Percentiles rank a stretch among this genome's conserved stretches.
These are phyloP conservation scores for Beta vulgaris DNA, from an alignment of 148 eudicot genomes.

Conservation along the genomic window DNA sequence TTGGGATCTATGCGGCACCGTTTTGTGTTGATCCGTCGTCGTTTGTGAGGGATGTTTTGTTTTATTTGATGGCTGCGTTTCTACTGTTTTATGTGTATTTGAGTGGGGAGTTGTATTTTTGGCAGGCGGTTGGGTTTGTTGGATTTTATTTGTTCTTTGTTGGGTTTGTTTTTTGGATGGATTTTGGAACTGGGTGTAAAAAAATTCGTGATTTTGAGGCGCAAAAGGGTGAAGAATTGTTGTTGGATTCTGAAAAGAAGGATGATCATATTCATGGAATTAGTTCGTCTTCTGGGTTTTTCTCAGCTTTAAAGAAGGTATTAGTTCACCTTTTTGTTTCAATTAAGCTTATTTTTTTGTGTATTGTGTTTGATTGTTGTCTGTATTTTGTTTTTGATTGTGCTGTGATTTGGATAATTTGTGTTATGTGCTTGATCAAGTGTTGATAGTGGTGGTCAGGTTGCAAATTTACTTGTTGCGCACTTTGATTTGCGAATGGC, in stretches of 20 bases:
- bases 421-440: constrained; percentile 1
- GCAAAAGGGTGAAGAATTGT: constrained; percentile 13
- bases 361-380: neutral
- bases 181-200: constrained; percentile 50
- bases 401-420: neutral
- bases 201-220: constrained; percentile 33
- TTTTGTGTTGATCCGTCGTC: constrained; percentile 63
- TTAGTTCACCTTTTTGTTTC: neutral
- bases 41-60: constrained; percentile 79
- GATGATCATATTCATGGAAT: constrained; percentile 27
- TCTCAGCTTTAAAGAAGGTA: constrained; percentile 49
- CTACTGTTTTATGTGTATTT: constrained; percentile 79
- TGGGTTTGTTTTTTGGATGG: constrained; percentile 97
- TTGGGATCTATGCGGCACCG: constrained; percentile 79
- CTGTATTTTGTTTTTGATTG: neutral
- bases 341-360: neutral
- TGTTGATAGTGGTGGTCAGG: neutral
- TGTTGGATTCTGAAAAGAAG: constrained; percentile 32
- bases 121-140: constrained; percentile 97
- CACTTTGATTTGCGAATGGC: neutral
- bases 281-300: constrained; percentile 27
- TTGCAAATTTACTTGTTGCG: neutral
- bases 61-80: constrained; percentile 69
- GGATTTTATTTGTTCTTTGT: constrained; percentile 82
- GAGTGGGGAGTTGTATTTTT: constrained; percentile 81